Base-by-base conservation (phyloP, 805 yeast species). In the Huiozyma sinensis region DNA sequence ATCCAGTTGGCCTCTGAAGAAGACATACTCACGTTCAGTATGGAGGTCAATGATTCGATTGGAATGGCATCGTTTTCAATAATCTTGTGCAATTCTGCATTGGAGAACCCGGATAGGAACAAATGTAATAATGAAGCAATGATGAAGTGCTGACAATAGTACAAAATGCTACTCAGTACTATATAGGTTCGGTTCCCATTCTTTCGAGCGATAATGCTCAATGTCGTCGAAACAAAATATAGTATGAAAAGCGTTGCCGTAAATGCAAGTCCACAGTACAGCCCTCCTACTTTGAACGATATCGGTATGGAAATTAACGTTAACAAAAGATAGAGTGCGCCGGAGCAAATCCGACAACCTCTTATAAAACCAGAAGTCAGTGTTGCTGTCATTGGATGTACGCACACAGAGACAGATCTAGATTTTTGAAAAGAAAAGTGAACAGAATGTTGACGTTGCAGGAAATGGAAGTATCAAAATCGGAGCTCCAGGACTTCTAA, bases 251-350 rank as follows among this genome's bases (percentile, higher is more conserved):
- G 71, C 6, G 95, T 80, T 31, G 79, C 72, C 0, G 90, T 79
- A 61, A 79, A 92, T 13, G 94, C 78, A 47, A 92, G 67, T 1
- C 98, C 98, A 64, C 97, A 90, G 44, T 77, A 72, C 13, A 81
- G 73, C 1, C 97, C 97, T 7, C 97, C 97, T 34, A 87, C 82
- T 57, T 90, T 95, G 64, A 92, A 92, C 27, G 97, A 83, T 48
- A 92, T 72, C 5, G 97, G 97, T 6, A 92, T 83, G 2, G 96
- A 83, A 30, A 89, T 69, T 29, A 88, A 73, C 9, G 86, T 78
- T 41, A 85, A 73, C 6, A 75, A 60, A 43, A 87, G 67, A 56
- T 88, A 87, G 30, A 83, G 62, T 1, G 76, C 64, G 0, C 84
- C 76, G 46, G 78, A 66, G 11, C 73, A 41, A 32, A 56, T 54